Percentiles rank a stretch among this genome's conserved stretches.
These are phyloP conservation scores for Didymosphaeria variabile DNA, from an alignment of 2,329 filamentous ascomycete genomes.

Conservation along the genomic window DNA sequence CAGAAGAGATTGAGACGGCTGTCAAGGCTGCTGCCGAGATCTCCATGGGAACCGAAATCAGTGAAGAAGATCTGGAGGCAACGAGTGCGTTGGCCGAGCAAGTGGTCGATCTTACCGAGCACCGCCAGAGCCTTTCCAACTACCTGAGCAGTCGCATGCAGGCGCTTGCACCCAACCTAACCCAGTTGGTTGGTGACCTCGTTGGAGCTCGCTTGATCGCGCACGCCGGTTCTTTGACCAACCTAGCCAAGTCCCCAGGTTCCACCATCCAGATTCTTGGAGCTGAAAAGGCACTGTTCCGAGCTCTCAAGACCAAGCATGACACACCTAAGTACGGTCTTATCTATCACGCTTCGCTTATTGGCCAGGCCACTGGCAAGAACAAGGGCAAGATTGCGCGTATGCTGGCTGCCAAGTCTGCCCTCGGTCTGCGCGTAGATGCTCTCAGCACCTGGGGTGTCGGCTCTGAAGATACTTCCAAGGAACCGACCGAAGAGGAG, in stretches of 20 bases:
- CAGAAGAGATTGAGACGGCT: conserved; percentile 91
- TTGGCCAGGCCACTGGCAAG: conserved; percentile 95
- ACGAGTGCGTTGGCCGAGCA: conserved; percentile 92
- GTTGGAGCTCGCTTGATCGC: conserved; percentile 95
- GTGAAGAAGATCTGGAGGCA: conserved; percentile 88
- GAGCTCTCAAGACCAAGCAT: conserved; percentile 98
- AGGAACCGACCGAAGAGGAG: conserved; percentile 82
- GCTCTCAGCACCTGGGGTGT: conserved; percentile 81
- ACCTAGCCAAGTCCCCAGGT: conserved; percentile 91
- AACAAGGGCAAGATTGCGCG: conserved; percentile 99
- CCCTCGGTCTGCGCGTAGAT: conserved; percentile 91
- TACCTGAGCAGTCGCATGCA: conserved; percentile 95
- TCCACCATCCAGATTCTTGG: conserved; percentile 98
- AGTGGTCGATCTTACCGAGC: conserved; percentile 87
- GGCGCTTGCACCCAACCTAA: conserved; percentile 95
- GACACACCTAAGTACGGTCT: conserved; percentile 98
- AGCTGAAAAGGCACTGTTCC: conserved; percentile 98
- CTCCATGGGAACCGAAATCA: conserved; percentile 98
- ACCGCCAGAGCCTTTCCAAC: conserved; percentile 81
- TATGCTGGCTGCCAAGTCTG: conserved; percentile 92
- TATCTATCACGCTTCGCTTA: conserved; percentile 74
- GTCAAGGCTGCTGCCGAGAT: conserved; percentile 96
- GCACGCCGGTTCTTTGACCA: conserved; percentile 92
- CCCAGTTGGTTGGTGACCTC: conserved; percentile 88
- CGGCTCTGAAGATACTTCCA: conserved; percentile 59